Percentiles rank a stretch among this genome's conserved stretches.
Conservation (phyloP, 352 stramenopile genomes). For the Phytopythium cucurbitacearum region DNA sequence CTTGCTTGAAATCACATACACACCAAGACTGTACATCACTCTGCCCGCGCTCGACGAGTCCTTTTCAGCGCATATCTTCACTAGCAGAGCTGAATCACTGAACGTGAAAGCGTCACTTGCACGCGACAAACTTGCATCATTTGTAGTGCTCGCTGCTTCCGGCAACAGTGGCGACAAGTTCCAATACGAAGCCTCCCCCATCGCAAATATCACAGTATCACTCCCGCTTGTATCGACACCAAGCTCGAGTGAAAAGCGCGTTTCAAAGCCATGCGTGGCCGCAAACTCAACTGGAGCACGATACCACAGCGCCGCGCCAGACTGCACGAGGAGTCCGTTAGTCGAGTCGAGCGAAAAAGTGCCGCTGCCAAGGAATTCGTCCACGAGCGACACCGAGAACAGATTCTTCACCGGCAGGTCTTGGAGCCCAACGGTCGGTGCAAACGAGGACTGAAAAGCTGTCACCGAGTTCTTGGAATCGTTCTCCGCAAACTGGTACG, state of each 20-base stretch:
- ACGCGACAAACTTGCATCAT: slow-evolving; percentile 4
- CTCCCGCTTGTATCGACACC: background rate
- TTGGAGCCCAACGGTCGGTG: slow-evolving; percentile 2
- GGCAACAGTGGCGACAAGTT: slow-evolving; percentile 46
- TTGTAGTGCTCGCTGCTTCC: slow-evolving; percentile 36
- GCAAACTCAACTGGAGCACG: slow-evolving; percentile 24
- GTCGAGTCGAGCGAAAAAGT: slow-evolving; percentile 23
- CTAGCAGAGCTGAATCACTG: slow-evolving; percentile 31
- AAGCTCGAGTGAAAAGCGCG: slow-evolving; percentile 29
- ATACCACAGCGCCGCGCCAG: slow-evolving; percentile 49
- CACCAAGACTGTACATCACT: slow-evolving; percentile 30
- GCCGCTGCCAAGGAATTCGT: slow-evolving; percentile 37
- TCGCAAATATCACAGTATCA: slow-evolving; percentile 42
- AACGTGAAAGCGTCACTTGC: slow-evolving; percentile 7
- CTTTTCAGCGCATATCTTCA: slow-evolving; percentile 26
- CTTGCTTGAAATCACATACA: slow-evolving; percentile 41
- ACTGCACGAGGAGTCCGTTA: slow-evolving; percentile 2
- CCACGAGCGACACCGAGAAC: slow-evolving; percentile 31
- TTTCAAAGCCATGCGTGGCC: slow-evolving; percentile 37
- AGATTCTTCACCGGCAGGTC: slow-evolving; percentile 34
- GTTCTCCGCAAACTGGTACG: slow-evolving; percentile 21
- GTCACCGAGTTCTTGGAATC: slow-evolving; percentile 9
- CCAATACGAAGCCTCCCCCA: slow-evolving; percentile 73
- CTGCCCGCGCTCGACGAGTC: slow-evolving; percentile 7
- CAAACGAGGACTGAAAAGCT: slow-evolving; percentile 2